phyloP scores from a whole-genome alignment of 768 basidiomycete species.

The Kondoa malvinella region DNA sequence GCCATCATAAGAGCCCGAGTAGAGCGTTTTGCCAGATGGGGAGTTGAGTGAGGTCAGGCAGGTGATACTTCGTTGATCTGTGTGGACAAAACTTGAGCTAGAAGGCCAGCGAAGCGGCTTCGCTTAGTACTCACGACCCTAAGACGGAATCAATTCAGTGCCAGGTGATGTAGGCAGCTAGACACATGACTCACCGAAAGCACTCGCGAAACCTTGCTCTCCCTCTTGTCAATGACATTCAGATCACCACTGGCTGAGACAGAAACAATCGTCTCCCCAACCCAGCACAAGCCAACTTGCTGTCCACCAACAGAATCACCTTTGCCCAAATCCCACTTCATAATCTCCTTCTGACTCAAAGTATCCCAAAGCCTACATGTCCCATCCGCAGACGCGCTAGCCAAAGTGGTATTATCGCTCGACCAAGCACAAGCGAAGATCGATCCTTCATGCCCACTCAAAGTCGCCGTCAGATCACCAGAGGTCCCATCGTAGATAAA shows the following conservation, averaged over 20 bases:
- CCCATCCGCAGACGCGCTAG: constrained; percentile 28
- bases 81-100: neutral
- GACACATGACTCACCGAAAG: constrained; percentile 45
- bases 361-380: constrained; percentile 84
- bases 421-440: constrained; percentile 15
- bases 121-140: no score
- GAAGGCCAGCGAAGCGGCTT: neutral
- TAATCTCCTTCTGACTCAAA: constrained; percentile 44
- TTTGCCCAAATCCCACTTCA: constrained; percentile 35
- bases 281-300: constrained; percentile 76
- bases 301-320: constrained; percentile 48
- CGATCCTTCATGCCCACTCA: constrained; percentile 23
- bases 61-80: constrained; percentile 54
- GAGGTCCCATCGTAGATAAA: constrained; percentile 82
- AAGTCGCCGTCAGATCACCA: constrained; percentile 57
- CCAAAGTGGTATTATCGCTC: neutral
- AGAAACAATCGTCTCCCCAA: constrained; percentile 51
- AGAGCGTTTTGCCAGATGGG: constrained; percentile 26
- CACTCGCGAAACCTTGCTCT: constrained; percentile 44
- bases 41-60: constrained; percentile 30
- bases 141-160: no score
- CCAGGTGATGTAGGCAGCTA: no score
- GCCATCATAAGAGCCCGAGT: constrained; percentile 60
- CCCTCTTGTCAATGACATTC: constrained; percentile 62
- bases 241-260: constrained; percentile 67